Percentiles rank a stretch among this genome's conserved stretches.
Evolutionary conservation across 495 filamentous ascomycete genomes (phyloP).

Genomic region (Neurospora cerealis): DNA sequence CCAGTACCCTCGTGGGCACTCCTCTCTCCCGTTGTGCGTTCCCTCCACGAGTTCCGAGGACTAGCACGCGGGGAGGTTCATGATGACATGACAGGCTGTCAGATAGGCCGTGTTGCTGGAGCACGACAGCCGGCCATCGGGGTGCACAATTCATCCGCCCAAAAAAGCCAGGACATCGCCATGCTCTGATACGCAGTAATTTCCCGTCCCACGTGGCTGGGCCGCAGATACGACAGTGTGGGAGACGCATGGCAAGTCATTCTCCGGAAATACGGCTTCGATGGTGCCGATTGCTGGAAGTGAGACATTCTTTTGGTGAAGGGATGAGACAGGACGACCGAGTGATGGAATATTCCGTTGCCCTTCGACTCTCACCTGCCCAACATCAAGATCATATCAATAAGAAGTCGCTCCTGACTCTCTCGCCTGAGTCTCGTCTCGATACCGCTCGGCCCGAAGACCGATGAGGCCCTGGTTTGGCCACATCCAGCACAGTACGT

Average conservation of each 20-base stretch:
- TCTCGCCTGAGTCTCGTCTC: not conserved
- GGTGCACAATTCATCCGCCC: not conserved
- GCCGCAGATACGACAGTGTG: not conserved
- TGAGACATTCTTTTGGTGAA: not conserved
- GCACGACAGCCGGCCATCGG: not conserved
- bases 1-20: not conserved
- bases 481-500: not conserved
- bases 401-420: not conserved
- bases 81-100: not conserved
- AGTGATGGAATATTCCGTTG: not conserved
- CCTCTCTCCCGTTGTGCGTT: not conserved
- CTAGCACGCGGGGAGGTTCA: not conserved
- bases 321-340: not conserved
- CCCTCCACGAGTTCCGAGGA: not conserved
- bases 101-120: not conserved
- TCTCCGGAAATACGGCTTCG: not conserved
- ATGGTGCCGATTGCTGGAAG: not conserved
- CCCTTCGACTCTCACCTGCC: not conserved
- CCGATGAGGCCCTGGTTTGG: not conserved
- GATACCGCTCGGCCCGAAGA: not conserved
- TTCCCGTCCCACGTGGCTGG: not conserved
- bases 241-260: not conserved
- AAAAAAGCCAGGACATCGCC: not conserved
- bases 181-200: not conserved
- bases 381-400: not conserved